A percentile compares a stretch with the other conserved stretches of the same genome.
Conservation (phyloP, 116 monocot species). For the Papilionanthe hybrid region DNA sequence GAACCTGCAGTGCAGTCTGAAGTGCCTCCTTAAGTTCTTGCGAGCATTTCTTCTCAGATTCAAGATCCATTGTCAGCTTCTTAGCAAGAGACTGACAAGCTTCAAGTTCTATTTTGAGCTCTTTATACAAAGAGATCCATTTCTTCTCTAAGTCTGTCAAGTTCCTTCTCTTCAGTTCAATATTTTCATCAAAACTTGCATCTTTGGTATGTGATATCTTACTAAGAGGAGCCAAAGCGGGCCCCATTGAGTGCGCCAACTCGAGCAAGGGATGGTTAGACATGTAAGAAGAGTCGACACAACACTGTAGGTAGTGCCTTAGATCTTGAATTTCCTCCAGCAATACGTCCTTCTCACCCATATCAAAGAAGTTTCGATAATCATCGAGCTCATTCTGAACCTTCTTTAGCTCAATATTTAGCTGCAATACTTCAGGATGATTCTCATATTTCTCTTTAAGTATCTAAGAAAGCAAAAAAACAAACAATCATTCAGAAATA, state of each 20-base stretch:
- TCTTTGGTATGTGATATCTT: too few relatives aligned
- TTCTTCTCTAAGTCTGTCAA: constrained; percentile 82
- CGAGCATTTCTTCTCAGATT: constrained; percentile 74
- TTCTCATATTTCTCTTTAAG: constrained; percentile 62
- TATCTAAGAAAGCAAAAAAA: constrained; percentile 3
- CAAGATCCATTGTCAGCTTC: constrained; percentile 59
- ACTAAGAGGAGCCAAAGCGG: constrained; percentile 11
- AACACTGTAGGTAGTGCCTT: constrained; percentile 52
- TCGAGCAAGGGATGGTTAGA: constrained; percentile 29
- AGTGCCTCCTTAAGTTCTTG: constrained; percentile 87
- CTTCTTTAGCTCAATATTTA: constrained; percentile 56
- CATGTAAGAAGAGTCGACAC: constrained; percentile 37
- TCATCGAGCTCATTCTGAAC: constrained; percentile 58
- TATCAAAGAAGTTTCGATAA: constrained; percentile 53
- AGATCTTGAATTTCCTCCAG: constrained; percentile 80
- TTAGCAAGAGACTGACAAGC: constrained; percentile 44
- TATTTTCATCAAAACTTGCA: constrained; percentile 13
- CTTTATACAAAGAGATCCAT: constrained; percentile 74
- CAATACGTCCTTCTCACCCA: constrained; percentile 70
- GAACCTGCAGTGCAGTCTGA: constrained; percentile 77
- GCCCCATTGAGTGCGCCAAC: constrained; percentile 29
- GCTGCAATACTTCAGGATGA: constrained; percentile 56
- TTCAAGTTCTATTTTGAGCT: constrained; percentile 80
- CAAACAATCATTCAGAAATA: neutral
- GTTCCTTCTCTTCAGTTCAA: constrained; percentile 40